These are phyloP conservation scores for Phlegmacium glaucopus DNA, from an alignment of 768 basidiomycete species.

Conservation along the genomic window DNA sequence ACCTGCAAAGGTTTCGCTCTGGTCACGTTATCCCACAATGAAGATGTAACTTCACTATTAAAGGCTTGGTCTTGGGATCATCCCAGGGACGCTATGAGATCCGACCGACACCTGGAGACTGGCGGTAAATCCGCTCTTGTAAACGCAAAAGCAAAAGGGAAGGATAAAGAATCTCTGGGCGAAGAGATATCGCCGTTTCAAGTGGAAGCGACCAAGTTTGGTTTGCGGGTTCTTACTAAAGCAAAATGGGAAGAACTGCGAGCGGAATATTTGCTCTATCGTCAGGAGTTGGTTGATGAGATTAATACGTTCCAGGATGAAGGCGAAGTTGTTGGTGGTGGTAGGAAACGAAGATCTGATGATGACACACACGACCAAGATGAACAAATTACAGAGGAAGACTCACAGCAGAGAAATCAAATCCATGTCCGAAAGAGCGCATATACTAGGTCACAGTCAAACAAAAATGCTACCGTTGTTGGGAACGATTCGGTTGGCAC, in stretches of 20 bases:
- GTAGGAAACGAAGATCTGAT: background rate
- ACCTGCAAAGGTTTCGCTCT: slow-evolving; percentile 77
- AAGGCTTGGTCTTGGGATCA: slow-evolving; percentile 63
- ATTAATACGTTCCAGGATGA: slow-evolving; percentile 32
- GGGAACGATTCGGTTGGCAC: background rate
- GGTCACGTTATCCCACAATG: slow-evolving; percentile 44
- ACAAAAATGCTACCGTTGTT: background rate
- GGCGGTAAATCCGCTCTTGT: slow-evolving; percentile 4
- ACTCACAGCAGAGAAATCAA: background rate
- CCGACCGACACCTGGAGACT: background rate
- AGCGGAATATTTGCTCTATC: slow-evolving; percentile 67
- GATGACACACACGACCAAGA: background rate
- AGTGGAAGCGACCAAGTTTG: slow-evolving; percentile 51
- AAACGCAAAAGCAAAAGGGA: slow-evolving; percentile 1
- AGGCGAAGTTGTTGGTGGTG: background rate
- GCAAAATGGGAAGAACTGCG: slow-evolving; percentile 60
- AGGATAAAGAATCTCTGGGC: background rate
- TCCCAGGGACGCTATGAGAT: no score
- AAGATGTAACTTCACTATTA: slow-evolving; percentile 41
- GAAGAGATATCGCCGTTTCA: background rate
- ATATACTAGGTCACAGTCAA: background rate
- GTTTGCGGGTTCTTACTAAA: slow-evolving; percentile 57
- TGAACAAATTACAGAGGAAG: background rate
- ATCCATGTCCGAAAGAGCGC: background rate
- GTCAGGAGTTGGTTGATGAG: slow-evolving; percentile 48